Evolutionary conservation across 495 filamentous ascomycete species (phyloP).

Genomic region (Tuber melanosporum): DNA sequence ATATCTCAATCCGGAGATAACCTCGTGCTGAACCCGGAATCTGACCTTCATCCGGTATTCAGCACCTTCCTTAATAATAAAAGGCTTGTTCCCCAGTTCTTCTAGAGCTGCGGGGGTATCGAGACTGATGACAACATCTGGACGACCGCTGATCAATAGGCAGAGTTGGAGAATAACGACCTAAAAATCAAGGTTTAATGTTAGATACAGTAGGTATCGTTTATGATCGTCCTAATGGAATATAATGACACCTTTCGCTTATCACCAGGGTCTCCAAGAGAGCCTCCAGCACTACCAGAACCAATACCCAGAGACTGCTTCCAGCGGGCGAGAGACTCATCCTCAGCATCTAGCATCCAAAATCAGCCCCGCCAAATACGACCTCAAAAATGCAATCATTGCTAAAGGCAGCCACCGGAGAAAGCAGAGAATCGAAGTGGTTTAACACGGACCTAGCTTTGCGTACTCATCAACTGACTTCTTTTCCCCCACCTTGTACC

Average conservation of each 20-base stretch:
- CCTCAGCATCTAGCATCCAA: slow-evolving; percentile 52
- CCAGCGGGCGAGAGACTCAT: slow-evolving; percentile 93
- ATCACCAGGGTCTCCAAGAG: slow-evolving; percentile 47
- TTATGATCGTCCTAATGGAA: background rate
- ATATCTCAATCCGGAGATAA: slow-evolving; percentile 89
- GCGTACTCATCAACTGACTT: slow-evolving; percentile 90
- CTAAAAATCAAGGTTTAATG: slow-evolving; percentile 44
- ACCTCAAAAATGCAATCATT: background rate
- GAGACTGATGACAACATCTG: slow-evolving; percentile 80
- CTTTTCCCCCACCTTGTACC: slow-evolving; percentile 95
- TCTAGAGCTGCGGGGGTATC: slow-evolving; percentile 56
- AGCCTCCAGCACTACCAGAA: slow-evolving; percentile 50
- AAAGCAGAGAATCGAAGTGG: background rate
- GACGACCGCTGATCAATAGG: slow-evolving; percentile 69
- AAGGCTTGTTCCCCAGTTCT: slow-evolving; percentile 74
- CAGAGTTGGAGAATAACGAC: slow-evolving; percentile 76
- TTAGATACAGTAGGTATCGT: background rate
- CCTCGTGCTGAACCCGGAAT: slow-evolving; percentile 93
- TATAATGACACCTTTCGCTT: slow-evolving; percentile 24
- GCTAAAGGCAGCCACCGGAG: background rate
- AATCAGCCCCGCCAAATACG: background rate
- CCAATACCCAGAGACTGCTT: slow-evolving; percentile 90
- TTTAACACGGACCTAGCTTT: slow-evolving; percentile 65
- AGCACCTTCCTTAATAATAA: slow-evolving; percentile 93
- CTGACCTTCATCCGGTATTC: slow-evolving; percentile 85